Evolutionary conservation across 768 basidiomycete species (phyloP).

Genomic region (Pisolithus albus): DNA sequence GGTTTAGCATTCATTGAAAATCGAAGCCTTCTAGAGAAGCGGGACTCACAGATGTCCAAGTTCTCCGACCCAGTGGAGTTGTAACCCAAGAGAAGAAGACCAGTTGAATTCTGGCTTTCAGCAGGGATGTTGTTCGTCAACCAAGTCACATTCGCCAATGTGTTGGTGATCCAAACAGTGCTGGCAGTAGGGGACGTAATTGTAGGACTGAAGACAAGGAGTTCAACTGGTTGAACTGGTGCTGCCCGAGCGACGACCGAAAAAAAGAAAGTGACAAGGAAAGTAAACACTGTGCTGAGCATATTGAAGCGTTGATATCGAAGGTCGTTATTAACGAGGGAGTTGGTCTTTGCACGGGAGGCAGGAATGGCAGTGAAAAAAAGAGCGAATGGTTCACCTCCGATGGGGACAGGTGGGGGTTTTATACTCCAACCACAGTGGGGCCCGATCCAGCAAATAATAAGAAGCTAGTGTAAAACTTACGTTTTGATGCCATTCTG

Average conservation of each 20-base stretch:
- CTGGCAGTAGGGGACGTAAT: conserved; percentile 34
- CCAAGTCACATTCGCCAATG: conserved; percentile 40
- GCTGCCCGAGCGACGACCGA: conserved; percentile 22
- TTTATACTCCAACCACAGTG: too few relatives aligned
- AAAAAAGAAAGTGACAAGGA: conserved; percentile 29
- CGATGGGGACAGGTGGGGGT: not conserved
- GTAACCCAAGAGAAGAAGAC: conserved; percentile 43
- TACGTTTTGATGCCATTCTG: too few relatives aligned
- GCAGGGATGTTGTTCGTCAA: conserved; percentile 30
- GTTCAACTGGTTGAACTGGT: conserved; percentile 21
- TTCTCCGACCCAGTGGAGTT: conserved; percentile 35
- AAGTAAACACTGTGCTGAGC: conserved; percentile 15
- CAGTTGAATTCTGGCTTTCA: conserved; percentile 27
- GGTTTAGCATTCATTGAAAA: conserved; percentile 5
- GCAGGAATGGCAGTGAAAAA: not conserved
- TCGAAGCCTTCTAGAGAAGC: not conserved
- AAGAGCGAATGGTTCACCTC: not conserved
- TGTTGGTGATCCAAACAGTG: conserved; percentile 33
- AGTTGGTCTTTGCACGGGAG: conserved; percentile 7
- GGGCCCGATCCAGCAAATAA: too few relatives aligned
- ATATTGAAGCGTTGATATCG: conserved; percentile 8
- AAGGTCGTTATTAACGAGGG: conserved; percentile 12
- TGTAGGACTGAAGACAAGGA: conserved; percentile 35
- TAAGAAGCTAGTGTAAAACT: too few relatives aligned
- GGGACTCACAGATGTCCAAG: conserved; percentile 40